Conservation (phyloP, 768 basidiomycete genomes). For the Lyophyllum decastes region DNA sequence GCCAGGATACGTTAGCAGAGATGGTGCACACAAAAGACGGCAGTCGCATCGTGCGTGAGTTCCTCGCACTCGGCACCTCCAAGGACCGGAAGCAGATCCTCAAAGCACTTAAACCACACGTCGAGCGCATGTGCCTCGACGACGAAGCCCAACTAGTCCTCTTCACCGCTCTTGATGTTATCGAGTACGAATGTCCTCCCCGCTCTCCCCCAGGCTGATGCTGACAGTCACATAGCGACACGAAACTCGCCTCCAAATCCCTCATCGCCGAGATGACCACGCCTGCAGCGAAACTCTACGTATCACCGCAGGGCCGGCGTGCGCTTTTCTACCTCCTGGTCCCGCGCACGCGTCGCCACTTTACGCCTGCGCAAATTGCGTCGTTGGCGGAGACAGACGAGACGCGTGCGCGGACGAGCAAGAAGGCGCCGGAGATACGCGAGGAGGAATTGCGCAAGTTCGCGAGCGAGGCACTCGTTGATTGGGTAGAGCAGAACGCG, state of each 20-base stretch:
- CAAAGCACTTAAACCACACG: slow-evolving; percentile 86
- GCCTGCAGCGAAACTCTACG: slow-evolving; percentile 56
- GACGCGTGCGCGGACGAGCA: slow-evolving; percentile 73
- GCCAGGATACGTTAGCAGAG: slow-evolving; percentile 84
- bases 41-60: slow-evolving; percentile 81
- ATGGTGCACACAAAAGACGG: slow-evolving; percentile 96
- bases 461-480: slow-evolving; percentile 74
- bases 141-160: slow-evolving; percentile 90
- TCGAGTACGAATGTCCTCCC: slow-evolving; percentile 69
- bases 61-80: slow-evolving; percentile 79
- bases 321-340: slow-evolving; percentile 81
- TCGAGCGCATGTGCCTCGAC: slow-evolving; percentile 85
- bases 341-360: slow-evolving; percentile 83
- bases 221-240: slow-evolving; percentile 68
- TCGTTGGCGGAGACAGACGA: slow-evolving; percentile 74
- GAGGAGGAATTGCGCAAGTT: slow-evolving; percentile 71
- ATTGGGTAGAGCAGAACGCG: slow-evolving; percentile 66
- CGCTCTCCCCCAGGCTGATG: slow-evolving; percentile 37
- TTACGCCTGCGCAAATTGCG: slow-evolving; percentile 79
- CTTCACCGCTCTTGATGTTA: slow-evolving; percentile 87
- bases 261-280: slow-evolving; percentile 70
- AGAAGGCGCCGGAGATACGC: slow-evolving; percentile 69
- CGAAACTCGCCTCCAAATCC: slow-evolving; percentile 83
- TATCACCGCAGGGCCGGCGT: slow-evolving; percentile 74
- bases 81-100: slow-evolving; percentile 95